Conservation (phyloP, 2,329 filamentous ascomycete genomes). For the Cytospora piceicola region DNA sequence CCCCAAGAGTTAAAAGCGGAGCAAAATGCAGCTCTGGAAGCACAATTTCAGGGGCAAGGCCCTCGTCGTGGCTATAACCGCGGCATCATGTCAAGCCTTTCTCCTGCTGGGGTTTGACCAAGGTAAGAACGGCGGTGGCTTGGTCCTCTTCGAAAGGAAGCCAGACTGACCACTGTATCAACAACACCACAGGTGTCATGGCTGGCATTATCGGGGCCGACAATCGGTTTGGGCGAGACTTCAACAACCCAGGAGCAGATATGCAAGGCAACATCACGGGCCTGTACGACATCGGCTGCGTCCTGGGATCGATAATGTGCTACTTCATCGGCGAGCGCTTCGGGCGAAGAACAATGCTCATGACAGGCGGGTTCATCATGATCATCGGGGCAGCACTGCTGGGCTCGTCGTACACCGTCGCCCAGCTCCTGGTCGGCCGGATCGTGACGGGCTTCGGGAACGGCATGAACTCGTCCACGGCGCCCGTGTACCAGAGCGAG, state of each 20-base stretch:
- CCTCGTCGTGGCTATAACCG: slow-evolving; percentile 36
- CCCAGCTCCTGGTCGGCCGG: slow-evolving; percentile 46
- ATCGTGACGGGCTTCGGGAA: slow-evolving; percentile 51
- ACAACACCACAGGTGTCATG: slow-evolving; percentile 38
- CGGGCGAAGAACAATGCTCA: slow-evolving; percentile 43
- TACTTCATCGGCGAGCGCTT: slow-evolving; percentile 42
- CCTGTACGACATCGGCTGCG: slow-evolving; percentile 43
- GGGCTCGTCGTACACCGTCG: slow-evolving; percentile 40
- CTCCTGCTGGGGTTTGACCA: slow-evolving; percentile 41
- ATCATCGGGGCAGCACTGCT: slow-evolving; percentile 45
- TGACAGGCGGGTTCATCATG: slow-evolving; percentile 43
- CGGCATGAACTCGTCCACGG: slow-evolving; percentile 45
- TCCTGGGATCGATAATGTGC: slow-evolving; percentile 37
- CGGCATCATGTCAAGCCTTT: slow-evolving; percentile 46
- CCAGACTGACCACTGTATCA: neutral
- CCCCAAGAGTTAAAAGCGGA: neutral
- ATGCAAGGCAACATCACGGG: slow-evolving; percentile 44
- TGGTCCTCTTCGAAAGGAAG: neutral
- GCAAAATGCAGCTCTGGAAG: slow-evolving; percentile 29
- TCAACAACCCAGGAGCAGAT: slow-evolving; percentile 41
- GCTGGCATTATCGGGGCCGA: slow-evolving; percentile 43
- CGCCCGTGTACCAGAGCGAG: slow-evolving; percentile 44
- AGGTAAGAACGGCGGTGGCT: slow-evolving; percentile 31
- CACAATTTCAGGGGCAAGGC: slow-evolving; percentile 31
- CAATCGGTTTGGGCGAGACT: slow-evolving; percentile 45